Conservation (phyloP, 1,284 basidiomycete genomes). For the Papiliotrema laurentii region DNA sequence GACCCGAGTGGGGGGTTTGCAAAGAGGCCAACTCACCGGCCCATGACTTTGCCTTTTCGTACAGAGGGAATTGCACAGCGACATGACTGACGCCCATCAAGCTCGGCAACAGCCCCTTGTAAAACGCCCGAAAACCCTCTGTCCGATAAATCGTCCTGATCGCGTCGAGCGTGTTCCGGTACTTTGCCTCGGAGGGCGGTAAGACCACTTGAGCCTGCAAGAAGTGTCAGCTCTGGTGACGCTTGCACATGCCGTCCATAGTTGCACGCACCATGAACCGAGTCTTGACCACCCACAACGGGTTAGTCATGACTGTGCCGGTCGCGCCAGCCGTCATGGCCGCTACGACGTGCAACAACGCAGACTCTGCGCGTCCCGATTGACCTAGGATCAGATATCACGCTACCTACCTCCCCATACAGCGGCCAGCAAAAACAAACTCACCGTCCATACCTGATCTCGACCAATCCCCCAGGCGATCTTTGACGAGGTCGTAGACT, state of each 20-base stretch:
- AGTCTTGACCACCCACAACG: constrained; percentile 95
- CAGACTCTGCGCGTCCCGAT: constrained; percentile 18
- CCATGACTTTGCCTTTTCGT: constrained; percentile 79
- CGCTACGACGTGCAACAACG: constrained; percentile 70
- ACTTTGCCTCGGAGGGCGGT: constrained; percentile 65
- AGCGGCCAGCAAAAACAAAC: too few species aligned
- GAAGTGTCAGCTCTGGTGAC: too few species aligned
- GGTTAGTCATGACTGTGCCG: constrained; percentile 86
- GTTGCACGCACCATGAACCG: constrained; percentile 78
- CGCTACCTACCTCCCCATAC: neutral
- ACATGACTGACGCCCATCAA: constrained; percentile 86
- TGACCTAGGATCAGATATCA: constrained; percentile 13
- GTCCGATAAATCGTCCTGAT: constrained; percentile 76
- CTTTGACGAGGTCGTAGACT: constrained; percentile 93
- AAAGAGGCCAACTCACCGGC: constrained; percentile 62
- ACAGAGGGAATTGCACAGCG: constrained; percentile 93
- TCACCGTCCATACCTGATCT: constrained; percentile 21
- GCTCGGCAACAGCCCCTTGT: constrained; percentile 83
- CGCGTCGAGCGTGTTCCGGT: constrained; percentile 82
- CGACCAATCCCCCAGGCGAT: constrained; percentile 60
- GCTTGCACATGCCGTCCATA: neutral
- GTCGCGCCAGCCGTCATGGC: constrained; percentile 88
- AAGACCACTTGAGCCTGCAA: constrained; percentile 52
- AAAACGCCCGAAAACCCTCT: constrained; percentile 81
- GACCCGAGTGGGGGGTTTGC: too few species aligned